Evolutionary conservation across 2,329 filamentous ascomycete genomes (phyloP), one percentile per base, ranked within the genome.

Genomic region (Penicillium expansum): DNA sequence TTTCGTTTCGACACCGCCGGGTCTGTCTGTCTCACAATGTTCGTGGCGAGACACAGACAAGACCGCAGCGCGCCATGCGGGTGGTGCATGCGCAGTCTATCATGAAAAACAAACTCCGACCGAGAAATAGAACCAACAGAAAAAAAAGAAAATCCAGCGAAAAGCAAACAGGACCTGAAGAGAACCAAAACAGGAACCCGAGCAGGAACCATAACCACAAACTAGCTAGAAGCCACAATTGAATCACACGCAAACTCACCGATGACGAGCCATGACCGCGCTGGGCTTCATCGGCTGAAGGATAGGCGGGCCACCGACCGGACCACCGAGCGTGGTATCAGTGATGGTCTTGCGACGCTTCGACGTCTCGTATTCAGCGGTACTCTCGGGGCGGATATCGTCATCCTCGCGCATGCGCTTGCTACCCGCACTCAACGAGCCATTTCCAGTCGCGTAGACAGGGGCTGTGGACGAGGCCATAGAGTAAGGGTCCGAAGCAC

Each of bases 341-440:
- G 85, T 83, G 63, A 89, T 80, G 0, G 89, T 92, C 80, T 92
- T 93, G 62, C 90, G 86, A 64, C 91, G 86, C 78, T 95, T 95
- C 57, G 52, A 55, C 13, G 88, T 74, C 22, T 82, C 80, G 45
- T 89, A 79, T 43, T 87, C 84, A 43, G 83, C 83, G 35, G 79
- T 79, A 68, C 82, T 86, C 38, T 84, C 81, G 22, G 87, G 83
- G 13, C 89, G 86, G 49, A 82, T 87, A 60, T 86, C 82, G 56
- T 88, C 85, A 50, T 87, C 86, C 22, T 87, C 86, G 58, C 86
- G 83, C 63, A 81, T 78, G 63, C 86, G 83, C 77, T 88, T 88
- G 63, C 75, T 82, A 3, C 64, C 63, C 0, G 81, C 80, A 16
- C 78, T 69, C 45, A 82, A 67, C 5, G 82, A 79, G 18, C 88